phyloP scores from a whole-genome alignment of 305 asterid species.

The Fraxinus platypoda region DNA sequence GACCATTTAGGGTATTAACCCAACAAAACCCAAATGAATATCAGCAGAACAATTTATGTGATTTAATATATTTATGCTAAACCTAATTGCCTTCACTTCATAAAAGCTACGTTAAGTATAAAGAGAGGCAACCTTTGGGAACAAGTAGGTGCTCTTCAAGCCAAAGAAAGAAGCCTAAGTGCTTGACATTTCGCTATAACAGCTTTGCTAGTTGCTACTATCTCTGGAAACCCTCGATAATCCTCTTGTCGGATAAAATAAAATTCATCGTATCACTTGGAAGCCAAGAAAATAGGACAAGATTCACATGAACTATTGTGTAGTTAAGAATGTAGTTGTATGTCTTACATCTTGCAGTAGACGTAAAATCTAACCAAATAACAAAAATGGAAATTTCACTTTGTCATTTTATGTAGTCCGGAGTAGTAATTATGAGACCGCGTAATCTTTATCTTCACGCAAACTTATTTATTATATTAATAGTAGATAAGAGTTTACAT shows the following conservation, averaged over 20 bases:
- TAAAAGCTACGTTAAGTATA: no score
- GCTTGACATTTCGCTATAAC: not conserved
- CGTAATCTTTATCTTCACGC: not conserved
- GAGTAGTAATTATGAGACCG: not conserved
- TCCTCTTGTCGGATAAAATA: no score
- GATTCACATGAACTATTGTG: not conserved
- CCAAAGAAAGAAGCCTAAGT: not conserved
- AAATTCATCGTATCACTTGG: no score
- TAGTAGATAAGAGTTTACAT: not conserved
- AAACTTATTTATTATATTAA: not conserved
- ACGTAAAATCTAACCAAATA: not conserved
- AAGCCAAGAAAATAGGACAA: no score
- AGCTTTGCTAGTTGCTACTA: no score
- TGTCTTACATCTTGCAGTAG: not conserved
- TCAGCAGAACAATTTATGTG: no score
- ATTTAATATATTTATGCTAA: no score
- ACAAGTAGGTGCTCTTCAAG: not conserved
- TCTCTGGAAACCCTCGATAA: no score
- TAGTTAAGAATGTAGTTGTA: not conserved
- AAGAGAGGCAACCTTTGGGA: not conserved
- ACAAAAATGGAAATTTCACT: not conserved
- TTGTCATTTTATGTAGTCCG: not conserved
- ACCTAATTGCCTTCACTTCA: no score
- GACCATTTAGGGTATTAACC: no score
- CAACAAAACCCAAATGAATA: no score